Evolutionary conservation across 306 rosid genomes (phyloP).

Genomic region (Bauhinia variegata): DNA sequence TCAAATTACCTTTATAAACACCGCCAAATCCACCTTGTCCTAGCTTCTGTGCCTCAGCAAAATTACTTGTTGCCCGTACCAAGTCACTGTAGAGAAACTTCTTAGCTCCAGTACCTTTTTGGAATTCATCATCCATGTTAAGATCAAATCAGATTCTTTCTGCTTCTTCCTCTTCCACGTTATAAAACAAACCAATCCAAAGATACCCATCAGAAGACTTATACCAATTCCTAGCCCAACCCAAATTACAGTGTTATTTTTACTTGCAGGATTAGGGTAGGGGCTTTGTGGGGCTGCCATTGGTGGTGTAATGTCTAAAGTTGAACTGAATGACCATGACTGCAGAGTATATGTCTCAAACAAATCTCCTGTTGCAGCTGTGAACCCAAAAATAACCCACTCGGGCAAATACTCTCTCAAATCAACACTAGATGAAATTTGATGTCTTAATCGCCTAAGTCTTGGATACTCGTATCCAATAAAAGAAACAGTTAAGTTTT

Average conservation of each 20-base stretch:
- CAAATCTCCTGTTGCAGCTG: slow-evolving; percentile 19
- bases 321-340: slow-evolving; percentile 36
- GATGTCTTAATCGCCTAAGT: no score
- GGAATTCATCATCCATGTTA: slow-evolving; percentile 35
- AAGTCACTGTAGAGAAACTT: slow-evolving; percentile 23
- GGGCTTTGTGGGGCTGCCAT: neutral
- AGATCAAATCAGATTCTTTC: neutral
- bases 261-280: neutral
- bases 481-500: neutral
- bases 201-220: neutral
- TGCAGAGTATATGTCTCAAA: neutral
- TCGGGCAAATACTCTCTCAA: slow-evolving; percentile 30
- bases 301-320: neutral
- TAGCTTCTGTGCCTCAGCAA: slow-evolving; percentile 21
- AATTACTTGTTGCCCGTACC: slow-evolving; percentile 27
- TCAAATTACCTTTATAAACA: slow-evolving; percentile 22
- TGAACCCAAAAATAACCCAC: slow-evolving; percentile 37
- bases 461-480: no score
- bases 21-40: slow-evolving; percentile 22
- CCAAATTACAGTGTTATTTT: neutral
- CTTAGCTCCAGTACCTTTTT: slow-evolving; percentile 36
- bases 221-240: slow-evolving; percentile 16
- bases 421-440: slow-evolving; percentile 10
- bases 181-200: neutral
- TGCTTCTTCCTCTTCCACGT: neutral